Conservation (phyloP, 768 basidiomycete species). For the Inosperma sp. region DNA sequence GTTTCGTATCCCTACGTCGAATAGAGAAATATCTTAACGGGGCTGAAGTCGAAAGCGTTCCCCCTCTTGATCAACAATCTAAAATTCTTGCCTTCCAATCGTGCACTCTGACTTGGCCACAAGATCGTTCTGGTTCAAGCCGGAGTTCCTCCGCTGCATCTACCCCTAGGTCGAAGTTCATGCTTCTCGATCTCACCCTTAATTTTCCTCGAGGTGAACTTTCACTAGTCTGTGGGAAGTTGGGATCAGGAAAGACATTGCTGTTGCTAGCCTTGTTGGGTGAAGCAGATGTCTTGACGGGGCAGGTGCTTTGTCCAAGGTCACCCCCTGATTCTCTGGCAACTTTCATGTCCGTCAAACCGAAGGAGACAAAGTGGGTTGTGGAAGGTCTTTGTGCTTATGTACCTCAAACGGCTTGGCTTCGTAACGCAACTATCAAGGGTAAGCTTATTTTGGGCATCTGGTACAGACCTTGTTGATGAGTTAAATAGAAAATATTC, state of each 20-base stretch:
- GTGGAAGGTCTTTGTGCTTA: constrained; percentile 78
- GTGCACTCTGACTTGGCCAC: constrained; percentile 89
- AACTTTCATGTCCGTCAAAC: constrained; percentile 41
- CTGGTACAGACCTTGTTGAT: neutral
- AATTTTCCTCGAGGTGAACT: constrained; percentile 77
- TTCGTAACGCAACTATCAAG: constrained; percentile 67
- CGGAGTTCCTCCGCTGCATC: constrained; percentile 51
- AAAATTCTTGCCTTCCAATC: constrained; percentile 69
- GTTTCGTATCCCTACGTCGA: constrained; percentile 79
- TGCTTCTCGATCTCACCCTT: constrained; percentile 72
- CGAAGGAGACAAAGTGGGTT: constrained; percentile 64
- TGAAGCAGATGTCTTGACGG: constrained; percentile 79
- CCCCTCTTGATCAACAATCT: constrained; percentile 52
- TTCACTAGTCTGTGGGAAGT: constrained; percentile 81
- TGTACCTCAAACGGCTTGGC: constrained; percentile 76
- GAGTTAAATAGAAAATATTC: constrained; percentile 50
- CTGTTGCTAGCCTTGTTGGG: constrained; percentile 80
- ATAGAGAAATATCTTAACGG: constrained; percentile 85
- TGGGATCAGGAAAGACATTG: constrained; percentile 87
- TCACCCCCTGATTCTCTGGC: constrained; percentile 80
- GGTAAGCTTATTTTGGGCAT: constrained; percentile 23
- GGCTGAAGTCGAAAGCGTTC: constrained; percentile 64
- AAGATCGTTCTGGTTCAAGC: constrained; percentile 54
- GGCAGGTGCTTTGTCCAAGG: constrained; percentile 77
- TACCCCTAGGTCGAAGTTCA: constrained; percentile 76